Conservation (phyloP, 768 basidiomycete species). For the Agaricus sinodeliciosus region DNA sequence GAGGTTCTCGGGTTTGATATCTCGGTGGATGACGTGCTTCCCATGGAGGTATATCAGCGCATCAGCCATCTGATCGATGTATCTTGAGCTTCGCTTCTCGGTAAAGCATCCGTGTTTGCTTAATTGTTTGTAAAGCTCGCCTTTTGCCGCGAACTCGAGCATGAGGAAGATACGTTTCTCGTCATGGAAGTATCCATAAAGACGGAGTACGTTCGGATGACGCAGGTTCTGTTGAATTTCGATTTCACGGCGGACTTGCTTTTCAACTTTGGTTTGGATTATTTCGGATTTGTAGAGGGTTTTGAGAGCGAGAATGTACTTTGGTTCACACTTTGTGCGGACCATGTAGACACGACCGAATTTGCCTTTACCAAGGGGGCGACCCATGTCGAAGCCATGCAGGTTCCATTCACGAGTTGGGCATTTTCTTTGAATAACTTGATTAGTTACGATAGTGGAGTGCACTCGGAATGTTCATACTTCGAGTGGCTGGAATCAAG, state of each 20-base stretch:
- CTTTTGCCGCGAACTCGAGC: constrained; percentile 96
- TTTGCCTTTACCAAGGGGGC: constrained; percentile 97
- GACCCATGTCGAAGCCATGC: constrained; percentile 86
- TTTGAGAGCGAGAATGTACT: constrained; percentile 95
- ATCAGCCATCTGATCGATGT: constrained; percentile 98
- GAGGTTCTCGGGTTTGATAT: constrained; percentile 98
- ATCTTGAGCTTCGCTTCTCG: constrained; percentile 82
- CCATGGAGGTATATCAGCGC: constrained; percentile 86
- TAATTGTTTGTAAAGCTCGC: constrained; percentile 95
- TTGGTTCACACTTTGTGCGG: constrained; percentile 79
- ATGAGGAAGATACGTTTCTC: constrained; percentile 96
- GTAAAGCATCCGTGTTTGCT: constrained; percentile 81
- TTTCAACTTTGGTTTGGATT: constrained; percentile 86
- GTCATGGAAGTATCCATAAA: constrained; percentile 98
- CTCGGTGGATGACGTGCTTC: constrained; percentile 97
- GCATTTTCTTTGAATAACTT: constrained; percentile 33
- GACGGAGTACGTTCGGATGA: constrained; percentile 88
- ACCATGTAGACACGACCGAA: constrained; percentile 99
- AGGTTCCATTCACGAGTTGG: constrained; percentile 86
- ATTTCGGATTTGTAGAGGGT: constrained; percentile 97
- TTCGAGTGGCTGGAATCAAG: constrained; percentile 74
- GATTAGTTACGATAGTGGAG: background rate
- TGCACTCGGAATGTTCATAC: constrained; percentile 31
- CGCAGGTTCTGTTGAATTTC: constrained; percentile 96
- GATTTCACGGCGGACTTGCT: constrained; percentile 95